Conservation (phyloP, 2,329 filamentous ascomycete genomes). For the Nemania sp. region DNA sequence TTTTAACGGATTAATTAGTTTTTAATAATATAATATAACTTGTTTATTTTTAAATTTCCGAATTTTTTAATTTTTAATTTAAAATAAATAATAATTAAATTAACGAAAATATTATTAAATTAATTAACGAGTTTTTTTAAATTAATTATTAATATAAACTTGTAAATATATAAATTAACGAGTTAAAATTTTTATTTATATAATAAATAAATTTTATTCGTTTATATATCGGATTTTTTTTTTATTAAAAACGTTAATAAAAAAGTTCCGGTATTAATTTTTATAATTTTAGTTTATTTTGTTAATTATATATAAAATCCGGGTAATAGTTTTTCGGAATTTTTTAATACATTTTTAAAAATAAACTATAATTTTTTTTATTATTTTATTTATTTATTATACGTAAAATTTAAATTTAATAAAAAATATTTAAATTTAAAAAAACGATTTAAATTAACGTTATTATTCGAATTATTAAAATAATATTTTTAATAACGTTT, state of each 20-base stretch:
- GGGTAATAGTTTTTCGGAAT: background rate
- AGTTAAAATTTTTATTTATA: background rate
- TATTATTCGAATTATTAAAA: background rate
- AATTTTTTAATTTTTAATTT: background rate
- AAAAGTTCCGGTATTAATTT: background rate
- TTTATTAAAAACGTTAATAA: background rate
- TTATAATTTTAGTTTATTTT: background rate
- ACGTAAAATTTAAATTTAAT: background rate
- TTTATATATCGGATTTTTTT: background rate
- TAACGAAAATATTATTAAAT: background rate
- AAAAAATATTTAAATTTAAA: background rate
- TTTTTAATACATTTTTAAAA: background rate
- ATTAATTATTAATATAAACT: background rate
- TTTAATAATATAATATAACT: background rate
- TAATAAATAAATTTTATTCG: background rate
- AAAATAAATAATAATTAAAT: background rate
- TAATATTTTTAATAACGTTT: background rate
- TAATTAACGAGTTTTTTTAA: background rate
- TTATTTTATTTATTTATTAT: background rate
- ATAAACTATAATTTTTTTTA: background rate
- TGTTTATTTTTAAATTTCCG: background rate
- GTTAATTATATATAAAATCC: background rate
- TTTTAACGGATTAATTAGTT: background rate
- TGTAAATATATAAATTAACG: background rate
- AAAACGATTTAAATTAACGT: background rate